Percentiles rank a stretch among this genome's conserved stretches.
phyloP scores from a whole-genome alignment of 83 land plant genomes.

The Thuja plicata region DNA sequence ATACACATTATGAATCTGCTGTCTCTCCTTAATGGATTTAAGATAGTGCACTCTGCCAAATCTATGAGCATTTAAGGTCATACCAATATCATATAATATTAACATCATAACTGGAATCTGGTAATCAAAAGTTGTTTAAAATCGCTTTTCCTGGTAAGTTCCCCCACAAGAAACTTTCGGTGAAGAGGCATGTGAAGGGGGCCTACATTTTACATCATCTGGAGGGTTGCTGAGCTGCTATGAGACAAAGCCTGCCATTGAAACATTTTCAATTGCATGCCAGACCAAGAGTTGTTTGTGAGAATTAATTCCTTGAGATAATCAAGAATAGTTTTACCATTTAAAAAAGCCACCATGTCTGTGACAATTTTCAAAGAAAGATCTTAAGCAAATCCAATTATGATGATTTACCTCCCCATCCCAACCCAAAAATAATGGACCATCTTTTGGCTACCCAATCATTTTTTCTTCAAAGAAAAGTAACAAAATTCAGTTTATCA shows the following conservation, averaged over 20 bases:
- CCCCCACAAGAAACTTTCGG: slow-evolving; percentile 1
- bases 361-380: background rate
- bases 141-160: background rate
- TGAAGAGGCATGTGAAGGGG: background rate
- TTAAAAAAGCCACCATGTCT: background rate
- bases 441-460: background rate
- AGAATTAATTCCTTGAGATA: background rate
- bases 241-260: background rate
- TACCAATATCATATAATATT: background rate
- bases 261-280: background rate
- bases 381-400: background rate
- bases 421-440: too few species aligned
- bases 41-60: too few species aligned
- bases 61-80: too few species aligned
- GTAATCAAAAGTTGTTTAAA: background rate
- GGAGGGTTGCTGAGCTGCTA: background rate
- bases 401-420: background rate
- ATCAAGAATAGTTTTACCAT: background rate
- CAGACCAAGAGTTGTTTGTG: background rate
- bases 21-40: too few species aligned
- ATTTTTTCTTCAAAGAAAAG: background rate
- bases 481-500: background rate
- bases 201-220: background rate
- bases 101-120: background rate
- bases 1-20: too few species aligned